Conservation (phyloP, 2,329 filamentous ascomycete species). For the Pyrenophora seminiperda region DNA sequence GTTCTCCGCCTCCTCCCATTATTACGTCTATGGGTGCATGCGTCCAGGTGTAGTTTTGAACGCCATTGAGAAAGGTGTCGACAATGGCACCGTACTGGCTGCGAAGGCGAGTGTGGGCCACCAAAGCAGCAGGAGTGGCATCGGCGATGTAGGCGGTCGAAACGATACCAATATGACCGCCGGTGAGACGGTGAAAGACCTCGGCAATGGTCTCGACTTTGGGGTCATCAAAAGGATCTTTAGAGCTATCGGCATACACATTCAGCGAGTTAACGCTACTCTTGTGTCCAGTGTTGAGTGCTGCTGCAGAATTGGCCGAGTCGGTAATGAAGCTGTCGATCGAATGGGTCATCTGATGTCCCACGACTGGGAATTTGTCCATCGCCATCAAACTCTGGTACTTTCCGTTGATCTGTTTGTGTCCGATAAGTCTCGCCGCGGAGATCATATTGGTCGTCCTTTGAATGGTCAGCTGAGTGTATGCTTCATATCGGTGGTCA, state of each 20-base stretch:
- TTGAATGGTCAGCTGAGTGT: too few relatives aligned
- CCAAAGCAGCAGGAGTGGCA: slow-evolving; percentile 72
- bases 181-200: slow-evolving; percentile 72
- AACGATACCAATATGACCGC: slow-evolving; percentile 66
- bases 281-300: slow-evolving; percentile 83
- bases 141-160: slow-evolving; percentile 83
- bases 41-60: slow-evolving; percentile 83
- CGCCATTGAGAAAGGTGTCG: slow-evolving; percentile 75
- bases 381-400: slow-evolving; percentile 77
- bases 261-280: slow-evolving; percentile 80
- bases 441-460: slow-evolving; percentile 75
- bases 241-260: slow-evolving; percentile 79
- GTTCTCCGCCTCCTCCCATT: slow-evolving; percentile 81
- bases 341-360: slow-evolving; percentile 87
- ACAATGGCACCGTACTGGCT: slow-evolving; percentile 72
- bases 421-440: slow-evolving; percentile 78
- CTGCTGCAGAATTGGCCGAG: slow-evolving; percentile 82
- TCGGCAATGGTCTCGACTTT: slow-evolving; percentile 85
- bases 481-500: slow-evolving; percentile 73
- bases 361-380: slow-evolving; percentile 83
- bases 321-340: slow-evolving; percentile 86
- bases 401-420: slow-evolving; percentile 83
- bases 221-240: slow-evolving; percentile 76
- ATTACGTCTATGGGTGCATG: slow-evolving; percentile 74
- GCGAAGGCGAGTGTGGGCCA: slow-evolving; percentile 70